phyloP scores from a whole-genome alignment of 1,284 basidiomycete species.

The Apiotrichum porosum region DNA sequence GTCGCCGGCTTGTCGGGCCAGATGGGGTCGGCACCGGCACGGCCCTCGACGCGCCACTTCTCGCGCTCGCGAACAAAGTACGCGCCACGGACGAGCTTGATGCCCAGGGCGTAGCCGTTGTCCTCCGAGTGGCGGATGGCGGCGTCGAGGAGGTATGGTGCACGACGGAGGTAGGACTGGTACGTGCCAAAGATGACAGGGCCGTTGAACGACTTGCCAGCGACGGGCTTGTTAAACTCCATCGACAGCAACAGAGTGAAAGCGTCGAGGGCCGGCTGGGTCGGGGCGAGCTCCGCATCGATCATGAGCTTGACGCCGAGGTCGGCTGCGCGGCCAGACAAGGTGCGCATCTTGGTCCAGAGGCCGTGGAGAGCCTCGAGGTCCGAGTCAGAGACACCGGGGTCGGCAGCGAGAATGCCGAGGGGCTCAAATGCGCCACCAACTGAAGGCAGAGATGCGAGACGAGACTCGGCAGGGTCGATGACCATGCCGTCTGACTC shows the following conservation, averaged over 20 bases:
- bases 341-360: conserved; percentile 57
- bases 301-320: conserved; percentile 57
- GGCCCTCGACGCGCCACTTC: conserved; percentile 40
- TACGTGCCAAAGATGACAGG: conserved; percentile 59
- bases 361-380: conserved; percentile 59
- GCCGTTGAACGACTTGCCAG: conserved; percentile 23
- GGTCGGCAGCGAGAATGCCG: conserved; percentile 34
- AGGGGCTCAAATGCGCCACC: conserved; percentile 25
- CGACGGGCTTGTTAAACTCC: conserved; percentile 60
- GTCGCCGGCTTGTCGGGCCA: conserved; percentile 59
- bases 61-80: conserved; percentile 72
- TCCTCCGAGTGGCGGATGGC: conserved; percentile 65
- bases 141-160: conserved; percentile 60
- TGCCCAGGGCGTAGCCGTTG: conserved; percentile 73
- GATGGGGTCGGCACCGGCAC: conserved; percentile 47
- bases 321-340: conserved; percentile 60
- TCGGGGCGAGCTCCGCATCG: conserved; percentile 77
- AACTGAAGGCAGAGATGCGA: conserved; percentile 21
- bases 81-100: conserved; percentile 92
- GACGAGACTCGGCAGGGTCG: conserved; percentile 7
- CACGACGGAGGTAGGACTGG: conserved; percentile 70
- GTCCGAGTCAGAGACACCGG: conserved; percentile 51
- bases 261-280: conserved; percentile 76
- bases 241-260: conserved; percentile 68
- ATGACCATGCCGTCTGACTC: conserved; percentile 32